phyloP scores from a whole-genome alignment of 805 yeast species.

The Komagataella phaffii region DNA sequence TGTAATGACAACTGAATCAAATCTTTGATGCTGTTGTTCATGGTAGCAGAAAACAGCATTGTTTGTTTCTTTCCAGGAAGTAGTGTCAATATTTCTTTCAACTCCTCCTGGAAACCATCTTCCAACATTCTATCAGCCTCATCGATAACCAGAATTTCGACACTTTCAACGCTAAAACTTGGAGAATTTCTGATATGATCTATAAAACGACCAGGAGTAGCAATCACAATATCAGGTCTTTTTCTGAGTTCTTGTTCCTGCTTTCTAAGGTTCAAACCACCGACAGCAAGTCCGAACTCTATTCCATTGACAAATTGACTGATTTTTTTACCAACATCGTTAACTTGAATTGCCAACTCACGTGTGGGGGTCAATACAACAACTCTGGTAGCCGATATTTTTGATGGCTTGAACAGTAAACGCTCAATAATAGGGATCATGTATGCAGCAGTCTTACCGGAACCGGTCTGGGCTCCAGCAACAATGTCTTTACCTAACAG shows the following conservation, averaged over 20 bases:
- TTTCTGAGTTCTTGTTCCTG: conserved; percentile 90
- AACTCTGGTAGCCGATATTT: conserved; percentile 80
- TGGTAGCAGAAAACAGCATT: conserved; percentile 89
- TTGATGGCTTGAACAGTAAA: conserved; percentile 75
- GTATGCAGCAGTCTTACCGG: conserved; percentile 98
- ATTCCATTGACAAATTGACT: conserved; percentile 65
- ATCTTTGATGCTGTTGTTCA: conserved; percentile 87
- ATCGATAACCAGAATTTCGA: conserved; percentile 87
- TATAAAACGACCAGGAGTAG: conserved; percentile 97
- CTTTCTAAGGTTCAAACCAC: conserved; percentile 90
- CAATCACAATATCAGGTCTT: conserved; percentile 92
- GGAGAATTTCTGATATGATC: conserved; percentile 95
- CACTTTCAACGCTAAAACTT: conserved; percentile 78
- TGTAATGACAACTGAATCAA: conserved; percentile 78
- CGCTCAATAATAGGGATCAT: conserved; percentile 94
- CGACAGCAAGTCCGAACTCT: conserved; percentile 91
- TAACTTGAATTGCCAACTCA: conserved; percentile 93
- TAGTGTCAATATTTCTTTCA: conserved; percentile 77
- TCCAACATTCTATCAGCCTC: conserved; percentile 99
- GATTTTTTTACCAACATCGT: conserved; percentile 82
- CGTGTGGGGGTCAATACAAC: conserved; percentile 91
- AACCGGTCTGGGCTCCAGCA: conserved; percentile 99
- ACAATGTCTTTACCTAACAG: conserved; percentile 90
- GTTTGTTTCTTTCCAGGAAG: conserved; percentile 92
- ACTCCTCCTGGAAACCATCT: conserved; percentile 95